phyloP scores from a whole-genome alignment of 2,329 filamentous ascomycete species.

The Pyrenophora tritici-repentis region DNA sequence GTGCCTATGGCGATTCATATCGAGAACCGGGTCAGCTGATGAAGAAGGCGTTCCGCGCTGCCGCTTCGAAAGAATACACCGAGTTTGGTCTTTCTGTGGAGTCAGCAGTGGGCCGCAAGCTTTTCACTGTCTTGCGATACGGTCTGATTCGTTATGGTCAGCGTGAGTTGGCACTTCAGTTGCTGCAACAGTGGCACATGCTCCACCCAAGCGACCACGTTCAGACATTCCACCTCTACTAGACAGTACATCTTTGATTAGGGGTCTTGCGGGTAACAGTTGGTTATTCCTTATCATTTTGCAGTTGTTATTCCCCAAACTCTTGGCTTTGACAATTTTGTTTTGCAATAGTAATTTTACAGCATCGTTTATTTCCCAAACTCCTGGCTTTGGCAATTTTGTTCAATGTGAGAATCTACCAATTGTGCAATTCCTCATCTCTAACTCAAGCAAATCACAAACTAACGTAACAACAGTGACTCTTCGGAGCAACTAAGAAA shows the following conservation, averaged over 20 bases:
- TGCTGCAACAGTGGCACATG: not conserved
- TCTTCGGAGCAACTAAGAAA: constrained; percentile 49
- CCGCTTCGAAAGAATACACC: not conserved
- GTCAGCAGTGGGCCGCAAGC: not conserved
- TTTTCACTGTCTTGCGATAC: not conserved
- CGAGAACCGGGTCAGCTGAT: not conserved
- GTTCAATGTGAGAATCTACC: no score
- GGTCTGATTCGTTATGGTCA: not conserved
- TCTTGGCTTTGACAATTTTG: no score
- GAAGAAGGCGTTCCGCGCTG: not conserved
- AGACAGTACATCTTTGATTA: no score
- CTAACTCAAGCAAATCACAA: constrained; percentile 3
- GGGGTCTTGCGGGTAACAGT: no score
- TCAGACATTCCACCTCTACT: not conserved
- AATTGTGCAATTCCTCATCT: not conserved
- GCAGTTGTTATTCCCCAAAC: no score
- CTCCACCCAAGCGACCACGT: not conserved
- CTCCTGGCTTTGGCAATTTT: no score
- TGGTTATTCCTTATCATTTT: no score
- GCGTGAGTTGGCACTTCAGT: not conserved
- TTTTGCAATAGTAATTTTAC: no score
- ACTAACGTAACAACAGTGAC: constrained; percentile 47
- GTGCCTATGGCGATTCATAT: not conserved
- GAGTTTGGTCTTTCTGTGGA: not conserved
- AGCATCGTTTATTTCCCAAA: no score